Percentiles rank a stretch among this genome's conserved stretches.
phyloP scores from a whole-genome alignment of 805 yeast genomes.

The Hanseniaspora thailandica region DNA sequence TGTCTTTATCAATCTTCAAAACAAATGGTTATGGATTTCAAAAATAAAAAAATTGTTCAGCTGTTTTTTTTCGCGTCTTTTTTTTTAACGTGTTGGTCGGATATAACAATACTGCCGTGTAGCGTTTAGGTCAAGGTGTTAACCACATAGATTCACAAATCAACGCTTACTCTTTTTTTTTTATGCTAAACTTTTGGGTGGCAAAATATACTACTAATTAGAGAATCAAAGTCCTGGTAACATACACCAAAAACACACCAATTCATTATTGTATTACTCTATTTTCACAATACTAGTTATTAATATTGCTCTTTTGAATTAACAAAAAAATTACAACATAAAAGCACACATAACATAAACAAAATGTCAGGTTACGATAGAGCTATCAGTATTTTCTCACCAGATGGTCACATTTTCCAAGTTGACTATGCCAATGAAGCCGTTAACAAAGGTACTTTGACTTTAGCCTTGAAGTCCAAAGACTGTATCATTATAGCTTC shows the following conservation, averaged over 20 bases:
- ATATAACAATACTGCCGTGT: conserved; percentile 24
- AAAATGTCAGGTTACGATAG: conserved; percentile 97
- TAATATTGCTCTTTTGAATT: no score
- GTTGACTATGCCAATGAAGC: conserved; percentile 97
- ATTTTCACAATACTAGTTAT: neutral
- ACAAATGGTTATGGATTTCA: neutral
- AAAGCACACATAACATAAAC: neutral
- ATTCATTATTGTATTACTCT: no score
- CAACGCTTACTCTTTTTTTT: no score
- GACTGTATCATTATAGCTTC: conserved; percentile 88
- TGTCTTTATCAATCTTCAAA: neutral
- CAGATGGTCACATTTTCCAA: conserved; percentile 98
- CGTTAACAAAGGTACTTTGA: conserved; percentile 95
- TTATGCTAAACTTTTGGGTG: neutral
- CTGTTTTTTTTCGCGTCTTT: neutral
- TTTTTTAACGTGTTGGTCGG: conserved; percentile 19
- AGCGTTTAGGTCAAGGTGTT: no score
- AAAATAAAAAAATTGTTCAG: neutral
- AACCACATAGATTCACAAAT: conserved; percentile 16
- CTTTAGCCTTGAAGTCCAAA: conserved; percentile 90
- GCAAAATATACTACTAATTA: no score
- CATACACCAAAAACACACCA: no score
- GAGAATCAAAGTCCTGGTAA: no score
- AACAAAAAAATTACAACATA: neutral
- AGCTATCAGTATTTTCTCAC: conserved; percentile 96